Base-by-base conservation (phyloP, 108 stramenopile species). In the Skeletonema marinoi region DNA sequence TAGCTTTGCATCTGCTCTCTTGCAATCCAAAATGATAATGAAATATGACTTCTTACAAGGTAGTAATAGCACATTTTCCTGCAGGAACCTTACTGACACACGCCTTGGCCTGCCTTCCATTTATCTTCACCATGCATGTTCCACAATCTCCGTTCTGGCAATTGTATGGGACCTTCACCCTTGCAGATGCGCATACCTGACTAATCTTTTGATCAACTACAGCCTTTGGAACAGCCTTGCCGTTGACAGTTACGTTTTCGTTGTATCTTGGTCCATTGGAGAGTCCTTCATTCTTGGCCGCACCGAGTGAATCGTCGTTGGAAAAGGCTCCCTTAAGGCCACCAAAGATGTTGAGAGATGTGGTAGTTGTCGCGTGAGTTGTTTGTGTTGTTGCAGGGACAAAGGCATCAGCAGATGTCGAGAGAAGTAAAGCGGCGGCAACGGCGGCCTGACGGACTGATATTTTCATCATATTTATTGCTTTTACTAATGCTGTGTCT, bases 111-210 rank as follows among this genome's bases (percentile, higher is more conserved):
- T 93, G 90, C 64, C 81, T 75, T 38, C 95, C 95, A 69, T 96
- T 96, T 67, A 96, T 80, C 39, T 78, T 90, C 10, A 93, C 89
- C 71, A 86, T 88, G 48, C 84, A 88, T 17, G 86, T 88, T 39
- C 90, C 94, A 71, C 95, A 96, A 46, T 96, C 95, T 25, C 95
- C 95, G 54, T 93, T 88, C 66, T 91, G 88, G 70, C 95, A 96
- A 46, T 93, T 91, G 77, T 93, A 93, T 17, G 89, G 86, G 64
- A 96, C 93, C 78, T 91, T 92, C 50, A 92, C 95, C 19, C 95
- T 71, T 0, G 86, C 92, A 25, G 84, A 77, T 31, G 76, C 81
- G 60, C 91, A 93, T 3, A 96, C 92, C 25, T 85, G 87, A 29
- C 80, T 86, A 4, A 96, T 65, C 69, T 92, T 93, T 71, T 96